Evolutionary conservation across 2,329 filamentous ascomycete genomes (phyloP).

Genomic region (Talaromyces verruculosus): DNA sequence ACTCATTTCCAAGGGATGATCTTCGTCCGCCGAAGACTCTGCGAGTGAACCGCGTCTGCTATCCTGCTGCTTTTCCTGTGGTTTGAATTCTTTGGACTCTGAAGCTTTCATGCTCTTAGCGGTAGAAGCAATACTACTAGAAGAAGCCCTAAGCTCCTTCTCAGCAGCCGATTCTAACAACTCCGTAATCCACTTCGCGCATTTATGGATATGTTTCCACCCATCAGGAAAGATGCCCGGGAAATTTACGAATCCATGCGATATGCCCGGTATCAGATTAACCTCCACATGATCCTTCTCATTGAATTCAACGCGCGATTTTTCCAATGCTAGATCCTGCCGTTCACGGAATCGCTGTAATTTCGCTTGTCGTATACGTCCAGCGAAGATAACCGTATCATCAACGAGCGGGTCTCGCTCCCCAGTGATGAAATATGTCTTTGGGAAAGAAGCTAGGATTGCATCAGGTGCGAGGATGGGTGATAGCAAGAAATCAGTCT

Average conservation of each 20-base stretch:
- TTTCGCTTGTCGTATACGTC: conserved; percentile 78
- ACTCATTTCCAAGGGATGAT: conserved; percentile 75
- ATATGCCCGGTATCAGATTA: conserved; percentile 80
- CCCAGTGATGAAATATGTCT: conserved; percentile 89
- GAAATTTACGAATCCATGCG: conserved; percentile 93
- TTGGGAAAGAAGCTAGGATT: conserved; percentile 82
- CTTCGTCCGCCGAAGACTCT: conserved; percentile 76
- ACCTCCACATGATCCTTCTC: conserved; percentile 79
- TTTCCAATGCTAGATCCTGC: conserved; percentile 57
- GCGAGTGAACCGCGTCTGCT: conserved; percentile 49
- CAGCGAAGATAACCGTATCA: conserved; percentile 94
- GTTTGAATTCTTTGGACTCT: neutral
- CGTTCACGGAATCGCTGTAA: conserved; percentile 56
- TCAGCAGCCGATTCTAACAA: conserved; percentile 54
- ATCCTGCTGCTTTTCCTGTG: conserved; percentile 27
- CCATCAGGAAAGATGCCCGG: conserved; percentile 83
- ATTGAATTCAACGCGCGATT: conserved; percentile 59
- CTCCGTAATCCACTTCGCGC: conserved; percentile 77
- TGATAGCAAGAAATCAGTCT: conserved; percentile 84
- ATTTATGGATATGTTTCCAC: conserved; percentile 81
- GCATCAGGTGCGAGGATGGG: conserved; percentile 85
- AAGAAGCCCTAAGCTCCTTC: conserved; percentile 24
- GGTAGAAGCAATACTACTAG: conserved; percentile 22
- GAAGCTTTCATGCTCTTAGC: neutral
- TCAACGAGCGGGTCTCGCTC: conserved; percentile 95